Evolutionary conservation across 306 rosid species (phyloP).

Genomic region (Nissolia schottii): DNA sequence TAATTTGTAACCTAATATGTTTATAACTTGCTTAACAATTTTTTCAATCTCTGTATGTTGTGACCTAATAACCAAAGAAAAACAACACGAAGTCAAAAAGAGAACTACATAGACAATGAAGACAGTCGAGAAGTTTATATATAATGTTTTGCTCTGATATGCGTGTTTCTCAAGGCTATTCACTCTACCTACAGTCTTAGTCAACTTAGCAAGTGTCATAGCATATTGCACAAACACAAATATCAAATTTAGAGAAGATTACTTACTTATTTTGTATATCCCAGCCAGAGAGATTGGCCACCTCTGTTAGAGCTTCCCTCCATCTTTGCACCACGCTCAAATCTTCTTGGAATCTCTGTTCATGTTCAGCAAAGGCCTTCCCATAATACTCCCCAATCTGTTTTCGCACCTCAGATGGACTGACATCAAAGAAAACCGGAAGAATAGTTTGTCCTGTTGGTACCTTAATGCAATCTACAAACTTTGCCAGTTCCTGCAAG

Average conservation of each 20-base stretch:
- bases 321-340: neutral
- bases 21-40: neutral
- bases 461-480: neutral
- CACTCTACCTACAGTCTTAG: neutral
- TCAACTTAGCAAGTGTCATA: neutral
- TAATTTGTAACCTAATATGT: neutral
- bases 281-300: slow-evolving; percentile 5
- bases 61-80: neutral
- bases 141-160: too few relatives aligned
- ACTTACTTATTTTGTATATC: slow-evolving; percentile 4
- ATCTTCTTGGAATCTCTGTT: neutral
- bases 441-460: neutral
- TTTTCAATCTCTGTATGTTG: neutral
- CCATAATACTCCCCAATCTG: too few relatives aligned
- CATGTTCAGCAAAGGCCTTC: neutral
- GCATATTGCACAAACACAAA: neutral
- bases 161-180: too few relatives aligned
- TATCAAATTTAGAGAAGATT: too few relatives aligned
- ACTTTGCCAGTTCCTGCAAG: slow-evolving; percentile 7
- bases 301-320: neutral
- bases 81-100: neutral
- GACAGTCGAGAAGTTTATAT: neutral
- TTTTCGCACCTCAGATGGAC: slow-evolving; percentile 10
- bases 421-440: slow-evolving; percentile 10
- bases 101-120: neutral